Evolutionary conservation across 2,329 filamentous ascomycete genomes (phyloP), one percentile per base, ranked within the genome.

Genomic region (Neofusicoccum umdonicola): DNA sequence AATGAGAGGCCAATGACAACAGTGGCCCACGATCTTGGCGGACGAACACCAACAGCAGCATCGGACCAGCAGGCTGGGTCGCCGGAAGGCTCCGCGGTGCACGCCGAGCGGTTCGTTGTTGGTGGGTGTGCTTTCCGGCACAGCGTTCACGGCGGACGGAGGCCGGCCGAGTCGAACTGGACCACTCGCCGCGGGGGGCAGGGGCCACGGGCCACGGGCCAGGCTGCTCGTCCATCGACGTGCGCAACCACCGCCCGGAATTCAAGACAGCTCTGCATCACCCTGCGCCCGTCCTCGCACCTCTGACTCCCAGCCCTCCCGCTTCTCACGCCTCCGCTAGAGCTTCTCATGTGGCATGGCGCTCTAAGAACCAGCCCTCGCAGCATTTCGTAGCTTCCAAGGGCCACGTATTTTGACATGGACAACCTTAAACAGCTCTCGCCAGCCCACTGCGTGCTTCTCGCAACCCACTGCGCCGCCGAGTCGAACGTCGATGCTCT

Each of bases 391-490:
- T 60, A 60, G 31, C 41, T 22, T 37, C 31, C 22, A 19, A 47
- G 42, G 41, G 56, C 56, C 56, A 60, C 56, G 56, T 60, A 35
- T 39, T 37, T 39, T 22, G 41, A 27, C 47, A 65, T 65, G 63
- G 63, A 37, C 54, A 41, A 13, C 35, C 41, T 54, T 34, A 4
- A 9, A 45, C 15, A 52, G 44, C 63, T 91, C 64, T 88, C 88
- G 11, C 81, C 87, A 57, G 83, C 89, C 64, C 90, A 92, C 74
- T 85, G 88, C 68, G 80, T 92, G 65, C 84, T 95, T 65, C 84
- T 94, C 57, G 89, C 91, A 50, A 88, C 88, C 22, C 86, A 92
- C 71, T 84, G 88, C 70, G 87, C 91, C 62, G 84, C 85, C 67
- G 85, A 86, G 70, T 83, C 86, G 72, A 85, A 93, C 73, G 81